These are phyloP conservation scores for Solanum bulbocastanum DNA, from an alignment of 257 asterid genomes.

Conservation along the genomic window DNA sequence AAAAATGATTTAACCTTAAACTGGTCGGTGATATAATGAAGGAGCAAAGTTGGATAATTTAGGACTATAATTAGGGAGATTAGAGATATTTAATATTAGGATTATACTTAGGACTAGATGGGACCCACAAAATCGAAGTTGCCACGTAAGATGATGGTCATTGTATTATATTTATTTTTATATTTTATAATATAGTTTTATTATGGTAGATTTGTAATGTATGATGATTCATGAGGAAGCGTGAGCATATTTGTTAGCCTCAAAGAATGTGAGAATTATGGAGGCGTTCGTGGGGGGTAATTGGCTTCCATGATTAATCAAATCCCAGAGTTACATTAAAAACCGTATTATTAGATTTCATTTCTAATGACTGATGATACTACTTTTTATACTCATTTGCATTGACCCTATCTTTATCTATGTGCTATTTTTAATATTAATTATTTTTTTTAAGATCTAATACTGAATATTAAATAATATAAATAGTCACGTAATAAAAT, in stretches of 20 bases:
- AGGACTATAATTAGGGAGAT: neutral
- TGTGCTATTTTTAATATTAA: no score
- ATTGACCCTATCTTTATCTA: neutral
- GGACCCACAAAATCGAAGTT: slow-evolving; percentile 21
- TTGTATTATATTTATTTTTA: neutral
- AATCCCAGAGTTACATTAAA: slow-evolving; percentile 18
- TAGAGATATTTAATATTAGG: neutral
- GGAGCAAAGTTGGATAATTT: neutral
- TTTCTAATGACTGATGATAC: neutral
- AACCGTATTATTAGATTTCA: neutral
- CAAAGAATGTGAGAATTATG: slow-evolving; percentile 8
- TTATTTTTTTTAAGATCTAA: no score
- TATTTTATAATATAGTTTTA: neutral
- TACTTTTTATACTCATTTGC: neutral
- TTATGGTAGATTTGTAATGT: neutral
- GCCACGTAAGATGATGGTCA: slow-evolving; percentile 4
- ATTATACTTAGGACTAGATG: neutral
- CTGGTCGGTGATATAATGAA: neutral
- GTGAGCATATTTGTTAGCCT: neutral
- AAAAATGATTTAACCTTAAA: neutral
- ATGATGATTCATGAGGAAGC: neutral
- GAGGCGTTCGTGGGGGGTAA: slow-evolving; percentile 12
- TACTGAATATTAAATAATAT: no score
- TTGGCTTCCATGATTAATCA: slow-evolving; percentile 16
- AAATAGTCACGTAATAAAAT: no score